Base-by-base conservation (phyloP, 768 basidiomycete species). In the Neoboletus brunneissimus region DNA sequence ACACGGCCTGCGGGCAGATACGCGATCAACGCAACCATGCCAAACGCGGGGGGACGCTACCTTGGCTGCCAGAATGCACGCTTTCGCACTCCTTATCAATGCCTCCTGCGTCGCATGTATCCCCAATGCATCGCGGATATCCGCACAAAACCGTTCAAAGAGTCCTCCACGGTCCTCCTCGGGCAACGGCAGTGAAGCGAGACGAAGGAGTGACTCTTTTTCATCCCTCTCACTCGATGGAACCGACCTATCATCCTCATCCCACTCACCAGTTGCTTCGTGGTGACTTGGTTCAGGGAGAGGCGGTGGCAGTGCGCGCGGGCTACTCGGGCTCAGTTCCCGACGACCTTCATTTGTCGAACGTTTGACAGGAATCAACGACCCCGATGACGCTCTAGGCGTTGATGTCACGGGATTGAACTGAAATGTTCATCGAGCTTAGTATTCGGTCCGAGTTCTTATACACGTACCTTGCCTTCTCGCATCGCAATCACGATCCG, bases 401-500 rank as follows among this genome's bases (percentile, higher is more conserved):
- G 10, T 51, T 5, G 58, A 61, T 3, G 38, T 35, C 37, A 56
- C 60, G 16, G 72, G 69, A 53, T 69, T 61, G 23, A 76, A 67
- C 74, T 72, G 29, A 9, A 59, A 37, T n/a, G n/a, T 56, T n/a
- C 12, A 18, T 42, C 18, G 1, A 63, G 25, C 20, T 42, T 18
- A 48, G 34, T 3, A 10, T 34, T 23, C 15, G 10, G 4, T 10
- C 12, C 22, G 13, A 51, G 20, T 29, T 23, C 34, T 35, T 29
- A 9, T 25, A 50, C n/a, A 78, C 83, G n/a, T 60, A 92, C 91
- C 76, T 79, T 83, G 49, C 91, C 85, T 37, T 88, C 84, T 34
- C 81, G 77, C 53, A 94, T 78, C 1, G 87, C 91, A 27, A 67
- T 70, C n/a, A 78, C 69, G 15, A 95, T 86, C 48, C 86, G 80